These are phyloP conservation scores for Eurotiales sp. DNA, from an alignment of 2,329 filamentous ascomycete species.

Conservation along the genomic window DNA sequence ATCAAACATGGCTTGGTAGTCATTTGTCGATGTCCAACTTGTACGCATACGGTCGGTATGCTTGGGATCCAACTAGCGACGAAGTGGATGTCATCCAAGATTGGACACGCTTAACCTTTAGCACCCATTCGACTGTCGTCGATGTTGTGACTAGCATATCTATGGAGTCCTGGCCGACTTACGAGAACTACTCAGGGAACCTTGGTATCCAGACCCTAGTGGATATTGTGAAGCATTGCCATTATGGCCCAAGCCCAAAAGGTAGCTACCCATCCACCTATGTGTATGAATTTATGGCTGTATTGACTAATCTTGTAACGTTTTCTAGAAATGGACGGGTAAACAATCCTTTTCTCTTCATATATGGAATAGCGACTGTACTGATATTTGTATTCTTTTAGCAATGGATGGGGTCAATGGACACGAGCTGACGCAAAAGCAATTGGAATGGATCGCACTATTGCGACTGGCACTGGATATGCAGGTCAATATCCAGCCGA, in stretches of 20 bases:
- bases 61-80: conserved; percentile 58
- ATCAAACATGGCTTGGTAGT: conserved; percentile 65
- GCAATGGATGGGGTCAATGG: conserved; percentile 69
- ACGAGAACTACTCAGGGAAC: conserved; percentile 69
- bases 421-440: conserved; percentile 57
- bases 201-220: conserved; percentile 66
- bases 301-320: no score
- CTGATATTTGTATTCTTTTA: no score
- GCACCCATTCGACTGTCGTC: conserved; percentile 51
- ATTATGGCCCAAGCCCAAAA: conserved; percentile 68
- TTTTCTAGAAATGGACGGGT: no score
- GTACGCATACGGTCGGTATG: conserved; percentile 64
- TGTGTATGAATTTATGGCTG: no score
- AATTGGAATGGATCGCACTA: conserved; percentile 70
- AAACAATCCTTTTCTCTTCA: no score
- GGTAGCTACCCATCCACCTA: no score
- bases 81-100: conserved; percentile 54
- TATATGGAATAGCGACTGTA: no score
- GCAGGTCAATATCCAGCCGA: conserved; percentile 64
- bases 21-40: conserved; percentile 69
- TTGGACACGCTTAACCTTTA: conserved; percentile 67
- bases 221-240: conserved; percentile 60
- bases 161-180: conserved; percentile 66
- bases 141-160: conserved; percentile 60
- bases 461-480: conserved; percentile 63